Evolutionary conservation across 305 asterid genomes (phyloP), one percentile per base, ranked within the genome.

Genomic region (Vinca major): DNA sequence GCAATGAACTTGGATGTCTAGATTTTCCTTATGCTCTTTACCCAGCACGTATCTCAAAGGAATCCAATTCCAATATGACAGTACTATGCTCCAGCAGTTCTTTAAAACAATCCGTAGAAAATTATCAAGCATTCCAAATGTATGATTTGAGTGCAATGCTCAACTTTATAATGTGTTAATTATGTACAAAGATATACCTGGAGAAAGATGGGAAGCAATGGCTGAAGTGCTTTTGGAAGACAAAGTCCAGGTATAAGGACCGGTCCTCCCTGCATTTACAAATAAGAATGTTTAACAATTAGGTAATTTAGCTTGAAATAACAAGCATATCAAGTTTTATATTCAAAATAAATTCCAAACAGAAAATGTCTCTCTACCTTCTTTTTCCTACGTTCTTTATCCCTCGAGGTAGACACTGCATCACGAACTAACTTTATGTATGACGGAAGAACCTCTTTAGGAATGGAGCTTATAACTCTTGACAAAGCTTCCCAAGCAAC

Each of bases 151-250:
- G 33, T 21, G 33, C 33, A 26, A 26, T 26, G 33, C 33, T 26
- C 33, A 26, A 26, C 33, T 14, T 50, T 61, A 13, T 6, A 39
- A n/a, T 2, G n/a, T 39, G 3, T n/a, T 36, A 1, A 8, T 12
- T 16, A 14, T 61, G 65, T 17, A 39, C 40, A 48, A 50, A 72
- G 63, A 77, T 26, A 65, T 85, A 90, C 97, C 97, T 93, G 98
- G 58, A 86, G 95, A 81, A 88, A 93, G 75, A 93, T 80, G 53
- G 97, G 95, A 56, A 90, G 84, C 68, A 90, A 80, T 60, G 99
- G 99, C 77, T 90, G 96, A 79, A 93, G 97, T 58, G 97, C 97
- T 84, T 90, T 93, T 13, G 96, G 96, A 74, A 93, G 95, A 80
- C 96, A 90, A 73, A 93, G 84, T 75, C 99, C 99, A 67, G 97